Evolutionary conservation across 2,329 filamentous ascomycete species (phyloP).

Genomic region (Clonostachys rosea): DNA sequence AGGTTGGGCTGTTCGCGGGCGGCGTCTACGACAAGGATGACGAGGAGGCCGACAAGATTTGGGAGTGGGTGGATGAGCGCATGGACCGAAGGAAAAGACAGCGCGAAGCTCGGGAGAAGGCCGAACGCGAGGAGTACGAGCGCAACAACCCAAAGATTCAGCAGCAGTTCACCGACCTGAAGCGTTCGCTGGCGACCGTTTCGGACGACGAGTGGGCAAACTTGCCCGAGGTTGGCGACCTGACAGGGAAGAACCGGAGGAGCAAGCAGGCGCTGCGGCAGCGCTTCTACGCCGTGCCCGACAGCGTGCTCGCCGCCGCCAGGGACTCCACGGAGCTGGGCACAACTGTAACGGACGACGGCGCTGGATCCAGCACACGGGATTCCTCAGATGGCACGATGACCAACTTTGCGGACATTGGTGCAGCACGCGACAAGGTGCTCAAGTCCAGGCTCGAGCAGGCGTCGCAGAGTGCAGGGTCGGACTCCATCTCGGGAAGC

Average conservation of each 20-base stretch:
- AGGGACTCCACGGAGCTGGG: conserved; percentile 77
- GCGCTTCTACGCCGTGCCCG: conserved; percentile 92
- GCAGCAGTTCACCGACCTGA: conserved; percentile 94
- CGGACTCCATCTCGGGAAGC: conserved; percentile 67
- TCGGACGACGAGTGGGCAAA: conserved; percentile 96
- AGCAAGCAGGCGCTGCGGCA: conserved; percentile 78
- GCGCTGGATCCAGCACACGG: conserved; percentile 30
- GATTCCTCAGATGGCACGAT: conserved; percentile 75
- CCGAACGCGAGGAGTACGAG: conserved; percentile 93
- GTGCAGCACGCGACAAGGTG: conserved; percentile 92
- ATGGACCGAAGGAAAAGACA: conserved; percentile 88
- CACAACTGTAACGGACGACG: conserved; percentile 84
- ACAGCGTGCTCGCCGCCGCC: conserved; percentile 88
- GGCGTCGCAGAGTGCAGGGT: conserved; percentile 66
- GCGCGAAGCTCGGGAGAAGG: conserved; percentile 91
- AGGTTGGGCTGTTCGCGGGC: conserved; percentile 90
- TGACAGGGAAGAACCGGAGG: conserved; percentile 90
- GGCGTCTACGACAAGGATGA: conserved; percentile 97
- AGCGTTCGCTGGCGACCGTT: conserved; percentile 81
- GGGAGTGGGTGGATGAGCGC: conserved; percentile 91
- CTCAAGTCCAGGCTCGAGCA: conserved; percentile 91
- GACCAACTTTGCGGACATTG: conserved; percentile 97
- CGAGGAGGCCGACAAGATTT: conserved; percentile 95
- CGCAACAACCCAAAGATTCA: conserved; percentile 97
- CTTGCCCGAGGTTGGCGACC: conserved; percentile 90